Conservation (phyloP, 768 basidiomycete genomes). For the Podaxis rugospora region DNA sequence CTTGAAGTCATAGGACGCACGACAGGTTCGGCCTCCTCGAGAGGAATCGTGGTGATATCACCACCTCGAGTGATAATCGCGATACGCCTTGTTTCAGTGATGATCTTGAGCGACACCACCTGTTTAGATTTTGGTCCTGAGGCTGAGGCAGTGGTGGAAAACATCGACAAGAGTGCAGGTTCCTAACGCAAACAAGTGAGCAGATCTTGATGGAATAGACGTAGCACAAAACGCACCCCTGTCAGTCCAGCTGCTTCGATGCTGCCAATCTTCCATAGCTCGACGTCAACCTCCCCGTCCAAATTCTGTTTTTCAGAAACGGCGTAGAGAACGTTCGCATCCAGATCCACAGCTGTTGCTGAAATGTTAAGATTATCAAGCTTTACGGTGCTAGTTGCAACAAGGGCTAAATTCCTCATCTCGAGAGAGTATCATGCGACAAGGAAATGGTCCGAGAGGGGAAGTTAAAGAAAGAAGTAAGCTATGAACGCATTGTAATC, state of each 20-base stretch:
- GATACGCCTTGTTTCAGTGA: conserved; percentile 68
- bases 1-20: conserved; percentile 28
- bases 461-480: conserved; percentile 7
- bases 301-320: conserved; percentile 43
- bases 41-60: conserved; percentile 69
- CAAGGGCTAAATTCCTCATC: conserved; percentile 58
- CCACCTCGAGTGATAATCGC: conserved; percentile 69
- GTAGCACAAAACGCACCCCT: background rate
- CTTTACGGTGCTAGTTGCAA: conserved; percentile 22
- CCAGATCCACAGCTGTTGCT: conserved; percentile 55
- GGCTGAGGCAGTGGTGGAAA: conserved; percentile 29
- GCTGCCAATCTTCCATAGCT: conserved; percentile 47
- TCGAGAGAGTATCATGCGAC: background rate
- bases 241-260: background rate
- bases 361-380: conserved; percentile 34
- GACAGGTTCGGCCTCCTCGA: conserved; percentile 43
- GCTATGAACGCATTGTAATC: conserved; percentile 10
- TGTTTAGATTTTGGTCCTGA: conserved; percentile 28
- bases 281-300: conserved; percentile 51
- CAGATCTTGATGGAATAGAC: background rate
- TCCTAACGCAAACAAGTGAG: conserved; percentile 2
- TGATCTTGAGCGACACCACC: conserved; percentile 60
- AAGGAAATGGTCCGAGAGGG: background rate
- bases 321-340: conserved; percentile 57
- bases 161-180: conserved; percentile 30